phyloP scores from a whole-genome alignment of 345 rosid species.

The Gynandropsis gynandra region DNA sequence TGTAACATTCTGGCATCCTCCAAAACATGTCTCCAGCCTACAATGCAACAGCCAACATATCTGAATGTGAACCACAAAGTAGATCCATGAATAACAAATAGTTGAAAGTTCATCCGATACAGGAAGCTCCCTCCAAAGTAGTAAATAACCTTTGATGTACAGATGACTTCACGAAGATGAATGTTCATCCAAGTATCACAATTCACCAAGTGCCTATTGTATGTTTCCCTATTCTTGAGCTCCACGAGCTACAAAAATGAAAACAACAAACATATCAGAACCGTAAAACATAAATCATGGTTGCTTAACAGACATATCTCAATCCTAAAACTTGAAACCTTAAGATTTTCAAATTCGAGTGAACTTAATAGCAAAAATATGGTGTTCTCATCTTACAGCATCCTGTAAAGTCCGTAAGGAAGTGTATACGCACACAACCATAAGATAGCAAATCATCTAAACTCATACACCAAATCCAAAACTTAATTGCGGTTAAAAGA shows the following conservation, averaged over 20 bases:
- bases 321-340: too few relatives aligned
- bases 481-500: neutral
- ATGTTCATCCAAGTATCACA: slow-evolving; percentile 99
- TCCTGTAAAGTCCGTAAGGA: neutral
- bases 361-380: neutral
- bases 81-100: neutral
- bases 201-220: slow-evolving; percentile 92
- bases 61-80: slow-evolving; percentile 2
- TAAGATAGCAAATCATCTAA: neutral
- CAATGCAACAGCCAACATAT: slow-evolving; percentile 7
- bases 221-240: slow-evolving; percentile 94
- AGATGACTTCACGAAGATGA: slow-evolving; percentile 96
- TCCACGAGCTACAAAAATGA: slow-evolving; percentile 76
- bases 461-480: neutral
- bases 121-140: slow-evolving; percentile 33
- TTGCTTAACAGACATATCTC: neutral
- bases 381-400: neutral
- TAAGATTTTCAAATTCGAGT: too few relatives aligned
- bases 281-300: neutral
- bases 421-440: slow-evolving; percentile 7
- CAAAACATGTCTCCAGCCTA: slow-evolving; percentile 99
- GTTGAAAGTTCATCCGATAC: neutral
- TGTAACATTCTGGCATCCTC: slow-evolving; percentile 99
- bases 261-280: too few relatives aligned
- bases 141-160: slow-evolving; percentile 73